Percentiles rank a stretch among this genome's conserved stretches.
These are phyloP conservation scores for Nepenthes gracilis DNA, from an alignment of 148 eudicot species.

Conservation along the genomic window DNA sequence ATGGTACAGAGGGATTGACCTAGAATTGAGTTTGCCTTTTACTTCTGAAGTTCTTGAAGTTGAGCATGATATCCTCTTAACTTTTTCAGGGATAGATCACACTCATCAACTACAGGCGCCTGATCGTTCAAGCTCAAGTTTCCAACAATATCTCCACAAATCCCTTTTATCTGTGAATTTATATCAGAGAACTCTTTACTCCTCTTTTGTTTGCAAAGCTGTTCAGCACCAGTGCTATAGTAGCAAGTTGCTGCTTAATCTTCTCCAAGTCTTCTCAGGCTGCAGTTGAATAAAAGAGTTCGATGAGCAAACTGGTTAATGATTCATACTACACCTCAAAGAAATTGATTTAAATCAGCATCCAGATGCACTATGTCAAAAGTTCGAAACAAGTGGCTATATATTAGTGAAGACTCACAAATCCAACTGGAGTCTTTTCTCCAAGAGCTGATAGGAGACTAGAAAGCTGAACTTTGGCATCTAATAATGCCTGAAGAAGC, in stretches of 20 bases:
- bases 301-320: neutral
- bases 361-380: neutral
- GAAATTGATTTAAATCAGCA: neutral
- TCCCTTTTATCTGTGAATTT: conserved; percentile 75
- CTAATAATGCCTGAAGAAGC: conserved; percentile 82
- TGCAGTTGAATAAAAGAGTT: conserved; percentile 22
- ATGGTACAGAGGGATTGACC: neutral
- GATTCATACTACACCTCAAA: neutral
- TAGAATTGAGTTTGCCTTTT: conserved; percentile 43
- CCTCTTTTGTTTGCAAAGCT: conserved; percentile 80
- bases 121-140: conserved; percentile 36
- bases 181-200: conserved; percentile 65
- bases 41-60: conserved; percentile 92
- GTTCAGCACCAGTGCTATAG: conserved; percentile 76
- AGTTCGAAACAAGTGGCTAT: neutral
- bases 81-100: conserved; percentile 75
- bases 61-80: conserved; percentile 76
- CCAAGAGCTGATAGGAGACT: conserved; percentile 81
- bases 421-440: conserved; percentile 59
- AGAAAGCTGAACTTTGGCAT: conserved; percentile 69
- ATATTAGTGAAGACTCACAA: conserved; percentile 33
- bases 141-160: conserved; percentile 82
- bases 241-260: conserved; percentile 89
- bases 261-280: conserved; percentile 94
- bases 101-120: conserved; percentile 64